phyloP scores from a whole-genome alignment of 2,329 filamentous ascomycete species.

The Cladophialophora carrionii region DNA sequence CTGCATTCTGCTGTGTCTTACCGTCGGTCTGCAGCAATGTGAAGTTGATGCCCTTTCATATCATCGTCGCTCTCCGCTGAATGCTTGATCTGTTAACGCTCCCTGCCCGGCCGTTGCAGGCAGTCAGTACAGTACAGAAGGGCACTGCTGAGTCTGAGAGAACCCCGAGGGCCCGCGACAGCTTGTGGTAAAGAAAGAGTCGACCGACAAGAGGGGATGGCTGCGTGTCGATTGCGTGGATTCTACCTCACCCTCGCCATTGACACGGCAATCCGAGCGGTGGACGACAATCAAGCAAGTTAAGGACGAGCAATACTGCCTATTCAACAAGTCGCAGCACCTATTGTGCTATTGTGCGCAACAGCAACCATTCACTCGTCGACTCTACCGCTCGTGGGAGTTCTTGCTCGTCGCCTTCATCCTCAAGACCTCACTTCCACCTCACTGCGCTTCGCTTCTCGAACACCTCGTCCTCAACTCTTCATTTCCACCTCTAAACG shows the following conservation, averaged over 20 bases:
- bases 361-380: background rate
- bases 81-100: background rate
- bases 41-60: background rate
- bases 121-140: background rate
- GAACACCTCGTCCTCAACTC: constrained; percentile 1
- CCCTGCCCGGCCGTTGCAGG: background rate
- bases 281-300: constrained; percentile 37
- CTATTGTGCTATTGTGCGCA: background rate
- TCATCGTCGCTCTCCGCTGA: background rate
- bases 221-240: constrained; percentile 15
- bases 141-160: background rate
- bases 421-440: background rate
- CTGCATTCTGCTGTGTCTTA: constrained; percentile 15
- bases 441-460: background rate
- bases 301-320: background rate
- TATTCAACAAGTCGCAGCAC: background rate
- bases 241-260: constrained; percentile 31
- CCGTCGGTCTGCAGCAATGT: background rate
- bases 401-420: background rate
- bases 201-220: constrained; percentile 23
- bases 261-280: constrained; percentile 37
- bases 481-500: background rate
- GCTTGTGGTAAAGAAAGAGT: background rate
- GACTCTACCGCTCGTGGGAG: background rate
- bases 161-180: background rate